Evolutionary conservation across 192 early-diverging fungal genomes (phyloP), one percentile per base, ranked within the genome.

Genomic region (Funneliformis geosporum): DNA sequence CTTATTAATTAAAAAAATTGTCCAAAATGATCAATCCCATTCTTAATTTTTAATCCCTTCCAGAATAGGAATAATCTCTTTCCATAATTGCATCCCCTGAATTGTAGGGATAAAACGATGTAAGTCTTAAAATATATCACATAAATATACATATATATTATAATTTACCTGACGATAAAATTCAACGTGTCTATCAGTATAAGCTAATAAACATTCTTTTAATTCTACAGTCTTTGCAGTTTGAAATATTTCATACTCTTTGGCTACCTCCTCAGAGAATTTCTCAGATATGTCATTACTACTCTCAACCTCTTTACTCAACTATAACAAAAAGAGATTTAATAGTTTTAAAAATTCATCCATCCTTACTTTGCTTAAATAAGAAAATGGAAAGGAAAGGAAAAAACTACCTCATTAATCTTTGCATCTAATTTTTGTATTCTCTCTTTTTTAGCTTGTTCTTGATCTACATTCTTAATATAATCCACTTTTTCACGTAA

Each of bases 401-500:
- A 50, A 14, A 61, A 66, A 27, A n/a, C 40, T 61, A 94, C 93
- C 82, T 96, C 93, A 12, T 73, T 79, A 33, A 97, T 93, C 80
- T 86, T 92, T 16, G 82, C 78, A 9, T 93, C 90, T 27, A 99
- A 85, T 75, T 87, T 93, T 55, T 88, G 88, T 43, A 99, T 84
- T 72, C 92, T 93, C 50, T 94, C 91, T 85, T 95, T 92, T 76
- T 93, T 87, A 62, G 93, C 92, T 60, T 89, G 87, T 64, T 96
- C 94, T 60, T 91, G 90, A 80, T 98, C 93, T 10, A 96, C 91
- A 39, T 96, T 95, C 75, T 94, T 89, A 76, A 98, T 88, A 74
- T 98, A 95, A 65, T 96, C 92, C 60, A 95, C 88, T 80, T 96
- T 97, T 83, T 94, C 95, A 70, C 90, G 91, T 28, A 99, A 85